Conservation (phyloP, 495 filamentous ascomycete genomes). For the Friedmanniomyces simplex region DNA sequence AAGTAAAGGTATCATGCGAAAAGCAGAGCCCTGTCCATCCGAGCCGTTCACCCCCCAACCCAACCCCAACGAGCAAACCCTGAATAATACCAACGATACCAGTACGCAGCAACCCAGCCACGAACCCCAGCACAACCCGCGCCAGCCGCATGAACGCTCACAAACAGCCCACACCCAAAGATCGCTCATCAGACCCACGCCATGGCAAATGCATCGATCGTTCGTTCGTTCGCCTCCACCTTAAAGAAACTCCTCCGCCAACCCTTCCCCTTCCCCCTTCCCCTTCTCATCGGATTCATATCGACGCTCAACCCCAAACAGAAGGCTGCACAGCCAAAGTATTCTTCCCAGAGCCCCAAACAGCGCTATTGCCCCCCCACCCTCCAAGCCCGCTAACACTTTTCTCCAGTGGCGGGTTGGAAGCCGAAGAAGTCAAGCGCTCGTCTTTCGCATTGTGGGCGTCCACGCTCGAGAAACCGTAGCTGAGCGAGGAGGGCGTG, state of each 20-base stretch:
- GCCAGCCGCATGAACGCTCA: neutral
- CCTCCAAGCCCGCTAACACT: slow-evolving; percentile 22
- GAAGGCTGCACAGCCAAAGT: slow-evolving; percentile 32
- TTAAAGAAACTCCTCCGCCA: neutral
- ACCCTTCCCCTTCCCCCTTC: neutral
- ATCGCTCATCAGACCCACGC: neutral
- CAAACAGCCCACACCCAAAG: neutral
- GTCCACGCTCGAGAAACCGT: slow-evolving; percentile 57
- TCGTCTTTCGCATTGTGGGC: slow-evolving; percentile 45
- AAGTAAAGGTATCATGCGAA: neutral
- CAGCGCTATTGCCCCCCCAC: slow-evolving; percentile 30
- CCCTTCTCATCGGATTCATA: neutral
- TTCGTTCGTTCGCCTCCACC: too few relatives aligned
- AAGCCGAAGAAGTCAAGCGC: slow-evolving; percentile 50
- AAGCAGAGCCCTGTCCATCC: neutral
- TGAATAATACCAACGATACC: neutral
- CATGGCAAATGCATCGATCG: neutral
- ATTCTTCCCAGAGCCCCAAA: slow-evolving; percentile 30
- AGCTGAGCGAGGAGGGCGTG: slow-evolving; percentile 69
- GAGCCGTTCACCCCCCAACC: too few relatives aligned
- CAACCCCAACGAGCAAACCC: neutral
- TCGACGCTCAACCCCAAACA: slow-evolving; percentile 33
- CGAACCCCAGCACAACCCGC: neutral
- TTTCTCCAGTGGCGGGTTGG: slow-evolving; percentile 41
- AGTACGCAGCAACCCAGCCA: neutral